phyloP scores from a whole-genome alignment of 176 grass and related monocot genomes.

The Tillandsia fasciculata region DNA sequence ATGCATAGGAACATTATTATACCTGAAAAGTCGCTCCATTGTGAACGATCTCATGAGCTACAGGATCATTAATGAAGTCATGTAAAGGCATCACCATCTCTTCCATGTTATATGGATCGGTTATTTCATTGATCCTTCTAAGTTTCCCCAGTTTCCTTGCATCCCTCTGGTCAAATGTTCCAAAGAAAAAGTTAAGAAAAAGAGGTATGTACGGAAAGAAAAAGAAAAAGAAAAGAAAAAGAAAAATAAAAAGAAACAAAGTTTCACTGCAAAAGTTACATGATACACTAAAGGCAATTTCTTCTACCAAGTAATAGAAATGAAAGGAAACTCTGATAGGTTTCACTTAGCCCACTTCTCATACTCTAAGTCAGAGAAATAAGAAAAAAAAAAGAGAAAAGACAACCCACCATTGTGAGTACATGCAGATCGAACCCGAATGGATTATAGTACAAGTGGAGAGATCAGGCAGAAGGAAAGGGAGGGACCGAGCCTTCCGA shows the following conservation, averaged over 20 bases:
- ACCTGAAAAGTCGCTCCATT: constrained; percentile 98
- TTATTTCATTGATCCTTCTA: constrained; percentile 32
- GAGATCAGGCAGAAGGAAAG: too few relatives aligned
- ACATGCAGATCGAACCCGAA: too few relatives aligned
- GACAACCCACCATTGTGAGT: too few relatives aligned
- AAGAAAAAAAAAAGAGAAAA: too few relatives aligned
- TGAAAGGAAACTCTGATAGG: too few relatives aligned
- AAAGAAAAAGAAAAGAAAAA: not conserved
- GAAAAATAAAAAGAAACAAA: not conserved
- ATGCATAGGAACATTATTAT: constrained; percentile 2
- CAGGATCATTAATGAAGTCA: constrained; percentile 72
- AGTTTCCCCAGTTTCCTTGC: constrained; percentile 33
- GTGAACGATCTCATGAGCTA: constrained; percentile 94
- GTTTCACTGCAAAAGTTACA: not conserved
- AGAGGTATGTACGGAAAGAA: constrained; percentile 1
- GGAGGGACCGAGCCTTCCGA: too few relatives aligned
- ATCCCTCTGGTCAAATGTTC: constrained; percentile 50
- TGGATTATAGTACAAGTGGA: too few relatives aligned
- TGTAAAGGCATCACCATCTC: constrained; percentile 93
- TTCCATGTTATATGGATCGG: constrained; percentile 64
- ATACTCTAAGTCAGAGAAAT: too few relatives aligned
- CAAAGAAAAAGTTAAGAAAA: constrained; percentile 13
- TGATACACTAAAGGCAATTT: too few relatives aligned
- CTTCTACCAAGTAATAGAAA: too few relatives aligned
- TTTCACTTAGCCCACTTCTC: too few relatives aligned